Evolutionary conservation across 164 flowering plant genomes (phyloP).

Genomic region (Dillenia turbinata): DNA sequence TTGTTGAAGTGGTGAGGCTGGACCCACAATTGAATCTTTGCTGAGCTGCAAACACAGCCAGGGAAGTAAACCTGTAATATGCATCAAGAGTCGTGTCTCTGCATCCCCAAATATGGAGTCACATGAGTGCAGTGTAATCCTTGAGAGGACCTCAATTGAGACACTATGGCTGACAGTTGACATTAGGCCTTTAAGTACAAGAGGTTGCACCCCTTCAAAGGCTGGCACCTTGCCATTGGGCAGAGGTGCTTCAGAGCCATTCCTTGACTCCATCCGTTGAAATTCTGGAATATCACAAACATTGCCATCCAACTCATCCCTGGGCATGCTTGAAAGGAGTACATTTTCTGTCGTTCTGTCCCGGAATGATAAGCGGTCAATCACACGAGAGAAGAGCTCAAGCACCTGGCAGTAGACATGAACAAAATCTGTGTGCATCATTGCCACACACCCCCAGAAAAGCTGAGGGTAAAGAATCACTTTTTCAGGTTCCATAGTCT

Average conservation of each 20-base stretch:
- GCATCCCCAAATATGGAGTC: conserved; percentile 93
- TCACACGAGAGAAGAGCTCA: conserved; percentile 90
- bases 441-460: conserved; percentile 99
- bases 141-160: conserved; percentile 88
- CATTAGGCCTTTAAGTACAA: conserved; percentile 95
- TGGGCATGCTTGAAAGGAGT: conserved; percentile 96
- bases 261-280: conserved; percentile 62
- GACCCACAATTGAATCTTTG: conserved; percentile 49
- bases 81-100: conserved; percentile 92
- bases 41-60: conserved; percentile 96
- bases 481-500: conserved; percentile 97
- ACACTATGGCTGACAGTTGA: conserved; percentile 84
- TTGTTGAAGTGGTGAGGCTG: conserved; percentile 61
- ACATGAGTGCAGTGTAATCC: conserved; percentile 84
- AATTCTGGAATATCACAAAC: conserved; percentile 41
- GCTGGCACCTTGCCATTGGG: conserved; percentile 67
- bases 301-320: conserved; percentile 72
- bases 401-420: conserved; percentile 98
- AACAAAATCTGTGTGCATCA: conserved; percentile 99
- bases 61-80: conserved; percentile 89
- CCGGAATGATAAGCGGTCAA: conserved; percentile 78
- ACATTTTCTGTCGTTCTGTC: conserved; percentile 95
- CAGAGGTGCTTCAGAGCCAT: conserved; percentile 36
- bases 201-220: conserved; percentile 97
- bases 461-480: conserved; percentile 98